A percentile compares a stretch with the other conserved stretches of the same genome.
phyloP scores from a whole-genome alignment of 2,329 filamentous ascomycete genomes.

The Ophiostoma quercus region DNA sequence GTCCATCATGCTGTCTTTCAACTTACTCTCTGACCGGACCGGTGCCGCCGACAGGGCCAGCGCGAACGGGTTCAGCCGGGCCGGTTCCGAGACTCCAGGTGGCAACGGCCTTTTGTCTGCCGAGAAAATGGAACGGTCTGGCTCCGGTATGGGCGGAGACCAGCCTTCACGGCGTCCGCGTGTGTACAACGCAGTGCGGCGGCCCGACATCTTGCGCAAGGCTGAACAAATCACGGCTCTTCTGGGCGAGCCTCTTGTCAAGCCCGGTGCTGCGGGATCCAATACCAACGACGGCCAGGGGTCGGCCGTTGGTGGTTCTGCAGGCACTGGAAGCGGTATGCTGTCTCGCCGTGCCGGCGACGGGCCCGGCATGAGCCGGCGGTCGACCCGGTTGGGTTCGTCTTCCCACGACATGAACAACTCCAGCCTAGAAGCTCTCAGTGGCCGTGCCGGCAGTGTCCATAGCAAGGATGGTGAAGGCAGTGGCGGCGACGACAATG shows the following conservation, averaged over 20 bases:
- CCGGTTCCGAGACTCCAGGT: conserved; percentile 29
- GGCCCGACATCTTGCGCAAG: conserved; percentile 56
- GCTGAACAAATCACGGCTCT: conserved; percentile 55
- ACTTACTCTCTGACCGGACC: conserved; percentile 22
- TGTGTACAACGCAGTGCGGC: conserved; percentile 42
- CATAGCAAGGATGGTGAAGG: conserved; percentile 39
- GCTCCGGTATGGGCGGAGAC: conserved; percentile 34
- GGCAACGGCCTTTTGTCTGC: conserved; percentile 20
- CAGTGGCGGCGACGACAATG: conserved; percentile 25
- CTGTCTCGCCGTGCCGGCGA: conserved; percentile 19
- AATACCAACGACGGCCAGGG: conserved; percentile 27
- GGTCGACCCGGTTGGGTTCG: conserved; percentile 45
- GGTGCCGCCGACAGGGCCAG: conserved; percentile 19
- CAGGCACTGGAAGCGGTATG: neutral
- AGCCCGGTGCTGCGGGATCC: conserved; percentile 26
- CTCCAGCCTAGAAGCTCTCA: conserved; percentile 32
- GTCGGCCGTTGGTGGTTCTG: neutral
- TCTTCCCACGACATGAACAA: conserved; percentile 40
- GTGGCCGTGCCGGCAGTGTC: conserved; percentile 25
- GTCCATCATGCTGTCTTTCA: conserved; percentile 28
- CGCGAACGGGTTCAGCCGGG: conserved; percentile 21
- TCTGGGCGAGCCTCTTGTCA: conserved; percentile 45
- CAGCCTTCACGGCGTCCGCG: conserved; percentile 37
- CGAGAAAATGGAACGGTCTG: conserved; percentile 38
- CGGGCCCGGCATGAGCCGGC: conserved; percentile 22